These are phyloP conservation scores for Ascochyta koolunga DNA, from an alignment of 2,329 filamentous ascomycete genomes.

Conservation along the genomic window DNA sequence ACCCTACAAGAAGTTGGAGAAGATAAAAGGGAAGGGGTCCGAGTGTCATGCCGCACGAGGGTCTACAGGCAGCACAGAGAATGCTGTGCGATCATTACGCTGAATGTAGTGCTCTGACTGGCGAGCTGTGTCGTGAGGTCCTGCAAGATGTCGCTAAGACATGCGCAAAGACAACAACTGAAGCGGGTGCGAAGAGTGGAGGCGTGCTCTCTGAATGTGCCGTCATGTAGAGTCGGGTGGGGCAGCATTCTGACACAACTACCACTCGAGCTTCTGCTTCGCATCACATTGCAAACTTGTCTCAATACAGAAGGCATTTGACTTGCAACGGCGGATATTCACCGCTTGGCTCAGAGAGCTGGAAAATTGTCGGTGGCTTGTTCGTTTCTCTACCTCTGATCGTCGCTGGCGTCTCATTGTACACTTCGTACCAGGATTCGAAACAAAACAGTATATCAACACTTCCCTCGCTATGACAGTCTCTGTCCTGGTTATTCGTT, in stretches of 20 bases:
- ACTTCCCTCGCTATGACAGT: constrained; percentile 27
- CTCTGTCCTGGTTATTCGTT: constrained; percentile 35
- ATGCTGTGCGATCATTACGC: constrained; percentile 67
- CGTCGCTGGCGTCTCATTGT: constrained; percentile 38
- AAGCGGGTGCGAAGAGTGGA: constrained; percentile 57
- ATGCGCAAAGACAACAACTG: constrained; percentile 64
- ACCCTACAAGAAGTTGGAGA: constrained; percentile 45
- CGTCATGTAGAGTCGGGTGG: constrained; percentile 18
- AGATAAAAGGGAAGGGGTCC: constrained; percentile 44
- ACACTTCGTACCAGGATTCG: constrained; percentile 30
- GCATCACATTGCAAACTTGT: background rate
- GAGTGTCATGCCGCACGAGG: constrained; percentile 60
- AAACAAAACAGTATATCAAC: constrained; percentile 5
- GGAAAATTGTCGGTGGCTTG: too few species aligned
- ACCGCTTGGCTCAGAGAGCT: too few species aligned
- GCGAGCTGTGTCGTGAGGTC: constrained; percentile 64
- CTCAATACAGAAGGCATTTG: background rate
- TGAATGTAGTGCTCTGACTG: constrained; percentile 66
- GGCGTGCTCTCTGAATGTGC: constrained; percentile 36
- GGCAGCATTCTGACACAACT: background rate
- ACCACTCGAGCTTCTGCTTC: background rate
- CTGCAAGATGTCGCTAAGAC: constrained; percentile 66
- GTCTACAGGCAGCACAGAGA: constrained; percentile 59
- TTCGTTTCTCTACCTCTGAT: constrained; percentile 40
- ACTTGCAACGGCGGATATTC: too few species aligned